Percentiles rank a stretch among this genome's conserved stretches.
Conservation (phyloP, 495 filamentous ascomycete species). For the Podospora pseudopauciseta region DNA sequence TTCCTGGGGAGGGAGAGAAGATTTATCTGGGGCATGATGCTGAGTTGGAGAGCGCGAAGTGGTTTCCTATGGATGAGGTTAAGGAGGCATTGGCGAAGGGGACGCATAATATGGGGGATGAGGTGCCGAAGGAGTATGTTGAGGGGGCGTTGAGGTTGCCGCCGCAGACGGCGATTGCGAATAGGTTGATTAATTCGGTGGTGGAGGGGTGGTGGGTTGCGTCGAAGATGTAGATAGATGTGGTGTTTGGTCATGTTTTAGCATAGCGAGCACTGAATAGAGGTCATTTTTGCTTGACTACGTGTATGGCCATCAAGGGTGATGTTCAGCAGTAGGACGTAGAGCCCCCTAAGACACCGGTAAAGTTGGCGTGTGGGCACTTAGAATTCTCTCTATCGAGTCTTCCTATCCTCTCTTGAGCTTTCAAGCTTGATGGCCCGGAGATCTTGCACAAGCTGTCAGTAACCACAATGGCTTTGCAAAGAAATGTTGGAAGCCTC, state of each 20-base stretch:
- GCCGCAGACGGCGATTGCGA: constrained; percentile 74
- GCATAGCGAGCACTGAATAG: neutral
- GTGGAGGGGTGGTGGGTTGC: constrained; percentile 39
- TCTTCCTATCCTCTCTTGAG: too few species aligned
- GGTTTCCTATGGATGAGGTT: constrained; percentile 72
- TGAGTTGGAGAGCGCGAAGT: constrained; percentile 84
- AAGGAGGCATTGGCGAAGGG: constrained; percentile 58
- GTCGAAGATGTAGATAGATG: constrained; percentile 38
- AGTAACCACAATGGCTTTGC: neutral
- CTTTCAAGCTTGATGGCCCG: too few species aligned
- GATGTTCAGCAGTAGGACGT: too few species aligned
- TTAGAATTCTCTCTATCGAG: too few species aligned
- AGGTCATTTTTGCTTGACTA: neutral
- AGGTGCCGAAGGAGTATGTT: constrained; percentile 60
- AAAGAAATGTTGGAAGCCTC: neutral
- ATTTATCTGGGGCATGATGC: constrained; percentile 83
- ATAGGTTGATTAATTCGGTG: constrained; percentile 58
- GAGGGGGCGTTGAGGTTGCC: constrained; percentile 70
- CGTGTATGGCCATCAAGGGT: too few species aligned
- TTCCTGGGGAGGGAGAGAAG: constrained; percentile 68
- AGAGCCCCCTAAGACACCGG: too few species aligned
- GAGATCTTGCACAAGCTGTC: too few species aligned
- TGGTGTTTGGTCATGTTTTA: neutral
- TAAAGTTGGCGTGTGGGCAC: too few species aligned
- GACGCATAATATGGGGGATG: constrained; percentile 63